Evolutionary conservation across 257 asterid genomes (phyloP), one percentile per base, ranked within the genome.

Genomic region (Nemophila menziesii): DNA sequence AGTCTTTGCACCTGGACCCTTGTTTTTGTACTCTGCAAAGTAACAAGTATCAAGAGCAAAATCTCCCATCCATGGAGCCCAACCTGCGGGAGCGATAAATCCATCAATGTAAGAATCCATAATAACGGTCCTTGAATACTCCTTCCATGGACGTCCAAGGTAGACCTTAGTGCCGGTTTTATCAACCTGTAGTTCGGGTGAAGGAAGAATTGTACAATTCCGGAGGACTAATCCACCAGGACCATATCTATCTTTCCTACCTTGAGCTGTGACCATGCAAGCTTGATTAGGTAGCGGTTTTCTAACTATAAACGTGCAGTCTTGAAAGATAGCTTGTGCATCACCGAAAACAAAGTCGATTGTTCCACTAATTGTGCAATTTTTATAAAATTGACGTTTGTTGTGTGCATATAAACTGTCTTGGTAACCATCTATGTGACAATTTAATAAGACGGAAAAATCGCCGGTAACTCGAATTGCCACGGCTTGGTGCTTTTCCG

Each of bases 261-360:
- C 96, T 49, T 86, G 94, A 11, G 95, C 95, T 0, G 93, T 85
- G 13, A 80, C 79, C 93, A 80, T 80, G 63, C 92, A 77, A 0
- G 64, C 78, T 42, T 78, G 95, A 67, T 61, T 61, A 2, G 24
- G 44, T 20, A 69, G 12, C 2, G 95, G 95, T 64, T 57, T 66
- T 16, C 95, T 79, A 0, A 75, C 84, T 5, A 80, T 44, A 18
- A 77, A 22, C 22, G 46, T 54, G 66, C 87, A 66, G 44, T 70
- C 74, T 5, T 82, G 92, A 73, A 82, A 73, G 10, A 85, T 52
- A 41, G 80, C 68, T 0, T 53, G 22, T 5, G 85, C 93, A 36
- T 85, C 87, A 2, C 95, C 95, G 27, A 82, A 85, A 60, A 85
- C 49, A 56, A 69, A 75, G 62, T 85, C 96, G 36, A 85, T 68